phyloP scores from a whole-genome alignment of 805 yeast genomes.

The Barnettozyma vustinii region DNA sequence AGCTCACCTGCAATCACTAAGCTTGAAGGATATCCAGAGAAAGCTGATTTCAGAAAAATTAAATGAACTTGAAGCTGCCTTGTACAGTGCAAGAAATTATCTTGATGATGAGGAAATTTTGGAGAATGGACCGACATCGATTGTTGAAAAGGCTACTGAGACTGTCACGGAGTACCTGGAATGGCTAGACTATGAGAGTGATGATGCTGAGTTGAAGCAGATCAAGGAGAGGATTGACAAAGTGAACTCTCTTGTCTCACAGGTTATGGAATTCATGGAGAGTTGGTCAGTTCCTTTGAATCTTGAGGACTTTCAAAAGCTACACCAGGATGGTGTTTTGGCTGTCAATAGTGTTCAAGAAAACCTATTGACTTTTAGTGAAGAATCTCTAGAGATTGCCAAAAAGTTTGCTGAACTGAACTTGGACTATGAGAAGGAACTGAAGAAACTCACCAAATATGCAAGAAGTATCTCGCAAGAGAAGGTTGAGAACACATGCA shows the following conservation, averaged over 20 bases:
- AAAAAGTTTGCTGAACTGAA: slow-evolving; percentile 39
- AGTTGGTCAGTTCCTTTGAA: slow-evolving; percentile 45
- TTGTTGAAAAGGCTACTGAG: slow-evolving; percentile 31
- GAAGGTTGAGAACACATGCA: slow-evolving; percentile 25
- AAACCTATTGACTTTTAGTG: slow-evolving; percentile 38
- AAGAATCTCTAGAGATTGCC: slow-evolving; percentile 38
- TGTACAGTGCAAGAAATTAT: slow-evolving; percentile 61
- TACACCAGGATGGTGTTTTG: slow-evolving; percentile 38
- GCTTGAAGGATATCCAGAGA: slow-evolving; percentile 50
- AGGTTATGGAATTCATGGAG: slow-evolving; percentile 34
- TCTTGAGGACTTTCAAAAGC: slow-evolving; percentile 35
- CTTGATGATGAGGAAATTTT: slow-evolving; percentile 48
- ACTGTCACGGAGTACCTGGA: slow-evolving; percentile 50
- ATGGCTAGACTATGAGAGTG: slow-evolving; percentile 76
- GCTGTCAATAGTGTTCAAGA: slow-evolving; percentile 39
- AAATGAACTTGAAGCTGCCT: slow-evolving; percentile 66
- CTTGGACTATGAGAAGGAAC: slow-evolving; percentile 49
- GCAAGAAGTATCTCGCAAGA: slow-evolving; percentile 24
- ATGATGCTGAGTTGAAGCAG: slow-evolving; percentile 37
- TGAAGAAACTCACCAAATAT: slow-evolving; percentile 34
- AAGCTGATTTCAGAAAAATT: slow-evolving; percentile 48
- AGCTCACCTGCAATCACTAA: slow-evolving; percentile 46
- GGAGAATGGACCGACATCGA: slow-evolving; percentile 35
- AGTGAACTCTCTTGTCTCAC: slow-evolving; percentile 24
- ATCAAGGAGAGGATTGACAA: slow-evolving; percentile 29